phyloP scores from a whole-genome alignment of 225 moss, liverwort and hornwort genomes.

The Pseudisothecium myosuroides region DNA sequence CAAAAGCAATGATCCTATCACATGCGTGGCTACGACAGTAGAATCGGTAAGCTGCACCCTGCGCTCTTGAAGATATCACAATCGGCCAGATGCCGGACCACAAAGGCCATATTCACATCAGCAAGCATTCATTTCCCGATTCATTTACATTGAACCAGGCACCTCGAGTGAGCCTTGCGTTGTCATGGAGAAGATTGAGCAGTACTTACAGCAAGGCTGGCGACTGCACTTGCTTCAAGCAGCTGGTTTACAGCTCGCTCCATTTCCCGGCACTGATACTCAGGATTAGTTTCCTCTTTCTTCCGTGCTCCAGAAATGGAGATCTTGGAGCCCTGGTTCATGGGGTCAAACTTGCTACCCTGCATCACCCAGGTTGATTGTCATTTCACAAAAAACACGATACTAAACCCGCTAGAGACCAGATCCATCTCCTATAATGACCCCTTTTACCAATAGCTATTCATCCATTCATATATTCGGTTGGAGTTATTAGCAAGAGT shows the following conservation, averaged over 20 bases:
- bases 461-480: not conserved
- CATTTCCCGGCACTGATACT: slow-evolving; percentile 55
- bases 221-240: slow-evolving; percentile 76
- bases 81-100: not conserved
- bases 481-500: not conserved
- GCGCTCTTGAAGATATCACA: not conserved
- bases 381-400: not conserved
- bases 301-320: slow-evolving; percentile 12
- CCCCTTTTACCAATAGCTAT: not conserved
- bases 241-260: slow-evolving; percentile 69
- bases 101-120: not conserved
- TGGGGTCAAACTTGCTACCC: slow-evolving; percentile 70
- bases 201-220: slow-evolving; percentile 51
- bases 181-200: not conserved
- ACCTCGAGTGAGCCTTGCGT: not conserved
- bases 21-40: not conserved
- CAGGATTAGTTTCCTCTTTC: slow-evolving; percentile 55
- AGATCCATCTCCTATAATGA: not conserved
- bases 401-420: not conserved
- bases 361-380: slow-evolving; percentile 3
- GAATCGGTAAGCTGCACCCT: not conserved
- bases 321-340: slow-evolving; percentile 46
- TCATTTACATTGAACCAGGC: not conserved
- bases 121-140: not conserved
- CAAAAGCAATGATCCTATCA: not conserved